Base-by-base conservation (phyloP, 1,139 yeast genomes). In the Yamadazyma dendronema region DNA sequence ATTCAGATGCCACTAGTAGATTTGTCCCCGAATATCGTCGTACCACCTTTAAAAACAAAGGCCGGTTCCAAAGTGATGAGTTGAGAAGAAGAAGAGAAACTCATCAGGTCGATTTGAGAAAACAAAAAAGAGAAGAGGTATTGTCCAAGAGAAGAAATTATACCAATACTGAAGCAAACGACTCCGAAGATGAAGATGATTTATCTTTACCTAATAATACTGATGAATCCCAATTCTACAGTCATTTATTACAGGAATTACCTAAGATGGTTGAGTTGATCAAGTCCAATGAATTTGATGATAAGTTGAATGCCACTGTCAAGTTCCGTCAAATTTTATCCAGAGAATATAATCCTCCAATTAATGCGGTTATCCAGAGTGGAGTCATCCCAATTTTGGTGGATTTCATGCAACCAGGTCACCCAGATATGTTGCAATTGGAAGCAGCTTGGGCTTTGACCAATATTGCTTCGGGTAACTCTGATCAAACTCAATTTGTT, bases 361-460 rank as follows among this genome's bases (percentile, higher is more conserved):
- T 92, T 54, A 94, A 89, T 62, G 73, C 86, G 47, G 97, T 94
- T 36, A 90, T 94, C 49, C 84, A 87, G 57, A 76, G 90, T 40
- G 97, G 97, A 31, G 97, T 90, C 26, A 94, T 92, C 36, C 95
- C 96, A 39, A 80, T 82, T 39, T 79, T 92, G 61, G 97, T 94
- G 38, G 82, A 79, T 53, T 89, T 90, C 54, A 84, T 92, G 87
- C 69, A 72, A 44, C 81, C 83, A 38, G 76, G 79, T 36, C 87
- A 83, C 58, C 86, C 89, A 4, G 90, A 87, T 54, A 79, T 85
- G 76, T 75, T 94, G 52, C 98, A 92, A 65, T 79, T 92, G 57
- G 98, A 92, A 68, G 96, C 97, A 11, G 97, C 98, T 8, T 94
- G 98, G 98, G 97, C 98, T 14, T 76, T 92, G 54, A 94, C 98